A percentile compares a stretch with the other conserved stretches of the same genome.
Evolutionary conservation across 2,329 filamentous ascomycete species (phyloP).

Genomic region (Beauveria pseudobassiana): DNA sequence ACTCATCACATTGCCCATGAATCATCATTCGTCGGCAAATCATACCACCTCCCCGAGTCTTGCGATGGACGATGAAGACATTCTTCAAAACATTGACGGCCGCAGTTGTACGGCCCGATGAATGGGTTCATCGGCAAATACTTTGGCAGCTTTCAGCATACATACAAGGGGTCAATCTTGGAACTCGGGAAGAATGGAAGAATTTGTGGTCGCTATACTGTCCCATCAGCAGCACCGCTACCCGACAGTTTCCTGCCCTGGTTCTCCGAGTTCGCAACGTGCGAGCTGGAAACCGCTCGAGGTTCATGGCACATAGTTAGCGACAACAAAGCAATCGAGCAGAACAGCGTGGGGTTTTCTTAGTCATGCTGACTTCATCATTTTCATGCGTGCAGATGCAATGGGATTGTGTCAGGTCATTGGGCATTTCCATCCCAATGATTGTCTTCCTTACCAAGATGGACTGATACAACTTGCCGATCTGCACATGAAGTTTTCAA

Average conservation of each 20-base stretch:
- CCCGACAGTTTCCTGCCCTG: slow-evolving; percentile 15
- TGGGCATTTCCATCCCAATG: slow-evolving; percentile 12
- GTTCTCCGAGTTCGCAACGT: slow-evolving; percentile 14
- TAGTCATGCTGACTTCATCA: slow-evolving; percentile 10
- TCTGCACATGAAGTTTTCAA: slow-evolving; percentile 21
- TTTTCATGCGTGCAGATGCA: background rate
- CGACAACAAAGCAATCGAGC: background rate
- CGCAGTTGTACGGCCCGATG: background rate
- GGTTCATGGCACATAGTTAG: background rate
- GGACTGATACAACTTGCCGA: slow-evolving; percentile 15
- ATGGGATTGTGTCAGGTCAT: slow-evolving; percentile 15
- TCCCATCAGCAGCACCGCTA: slow-evolving; percentile 13
- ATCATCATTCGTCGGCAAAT: background rate
- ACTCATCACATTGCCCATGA: background rate
- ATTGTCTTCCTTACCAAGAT: slow-evolving; percentile 12
- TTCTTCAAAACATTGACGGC: background rate
- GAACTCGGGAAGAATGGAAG: background rate
- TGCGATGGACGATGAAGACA: background rate
- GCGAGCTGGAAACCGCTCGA: slow-evolving; percentile 7
- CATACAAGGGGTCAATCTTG: background rate
- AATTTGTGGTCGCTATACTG: slow-evolving; percentile 8
- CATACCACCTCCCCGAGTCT: background rate
- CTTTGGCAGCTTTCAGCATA: background rate
- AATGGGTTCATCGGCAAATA: background rate
- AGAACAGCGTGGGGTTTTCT: background rate